These are phyloP conservation scores for Fusarium napiforme DNA, from an alignment of 2,329 filamentous ascomycete genomes.

Conservation along the genomic window DNA sequence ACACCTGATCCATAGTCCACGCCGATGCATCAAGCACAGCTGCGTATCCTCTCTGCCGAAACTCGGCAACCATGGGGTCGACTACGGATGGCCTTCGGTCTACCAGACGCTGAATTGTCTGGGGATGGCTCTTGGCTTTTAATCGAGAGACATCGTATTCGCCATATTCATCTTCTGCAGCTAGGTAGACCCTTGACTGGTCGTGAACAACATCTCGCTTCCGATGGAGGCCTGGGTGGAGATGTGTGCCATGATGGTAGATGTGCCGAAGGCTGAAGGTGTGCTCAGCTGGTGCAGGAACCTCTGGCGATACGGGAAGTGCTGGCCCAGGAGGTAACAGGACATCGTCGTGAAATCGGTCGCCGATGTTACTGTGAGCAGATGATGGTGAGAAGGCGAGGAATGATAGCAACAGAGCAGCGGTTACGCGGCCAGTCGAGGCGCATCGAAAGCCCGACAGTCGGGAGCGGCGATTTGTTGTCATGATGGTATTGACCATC, in stretches of 20 bases:
- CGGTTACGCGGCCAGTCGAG: slow-evolving; percentile 72
- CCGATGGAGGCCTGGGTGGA: slow-evolving; percentile 80
- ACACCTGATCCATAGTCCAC: slow-evolving; percentile 84
- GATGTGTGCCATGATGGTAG: slow-evolving; percentile 88
- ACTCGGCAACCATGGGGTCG: slow-evolving; percentile 79
- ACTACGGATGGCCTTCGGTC: slow-evolving; percentile 82
- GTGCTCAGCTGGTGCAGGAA: slow-evolving; percentile 63
- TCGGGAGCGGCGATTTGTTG: slow-evolving; percentile 26
- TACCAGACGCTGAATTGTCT: slow-evolving; percentile 81
- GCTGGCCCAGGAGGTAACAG: slow-evolving; percentile 55
- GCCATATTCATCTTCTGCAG: slow-evolving; percentile 67
- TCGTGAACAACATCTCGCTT: slow-evolving; percentile 75
- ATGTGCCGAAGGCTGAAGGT: slow-evolving; percentile 83
- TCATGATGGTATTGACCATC: slow-evolving; percentile 38
- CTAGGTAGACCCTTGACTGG: slow-evolving; percentile 66
- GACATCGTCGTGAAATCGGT: slow-evolving; percentile 55
- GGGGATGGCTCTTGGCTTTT: slow-evolving; percentile 69
- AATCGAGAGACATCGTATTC: slow-evolving; percentile 64
- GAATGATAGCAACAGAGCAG: slow-evolving; percentile 72
- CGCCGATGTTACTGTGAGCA: slow-evolving; percentile 48
- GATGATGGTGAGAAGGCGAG: slow-evolving; percentile 66
- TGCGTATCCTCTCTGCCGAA: slow-evolving; percentile 74
- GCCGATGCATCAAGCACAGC: slow-evolving; percentile 76
- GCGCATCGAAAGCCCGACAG: slow-evolving; percentile 52
- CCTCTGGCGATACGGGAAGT: slow-evolving; percentile 56